phyloP scores from a whole-genome alignment of 495 filamentous ascomycete genomes.

The Immersiella caudata region DNA sequence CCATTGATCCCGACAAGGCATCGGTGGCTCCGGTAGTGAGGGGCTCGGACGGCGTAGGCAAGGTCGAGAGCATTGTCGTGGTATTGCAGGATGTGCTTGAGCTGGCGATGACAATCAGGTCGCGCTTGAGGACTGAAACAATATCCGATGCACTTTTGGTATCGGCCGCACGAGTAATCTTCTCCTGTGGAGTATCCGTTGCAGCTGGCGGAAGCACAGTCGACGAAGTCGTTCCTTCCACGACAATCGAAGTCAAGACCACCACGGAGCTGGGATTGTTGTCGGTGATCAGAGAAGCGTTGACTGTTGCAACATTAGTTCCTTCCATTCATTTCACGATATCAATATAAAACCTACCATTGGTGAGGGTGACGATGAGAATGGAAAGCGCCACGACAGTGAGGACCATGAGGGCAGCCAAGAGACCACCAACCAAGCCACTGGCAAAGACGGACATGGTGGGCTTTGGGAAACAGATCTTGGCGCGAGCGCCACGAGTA shows the following conservation, averaged over 20 bases:
- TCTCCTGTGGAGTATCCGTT: neutral
- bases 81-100: neutral
- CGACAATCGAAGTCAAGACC: neutral
- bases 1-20: neutral
- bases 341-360: neutral
- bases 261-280: neutral
- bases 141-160: neutral
- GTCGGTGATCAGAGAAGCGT: neutral
- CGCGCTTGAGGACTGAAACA: neutral
- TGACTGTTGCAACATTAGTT: neutral
- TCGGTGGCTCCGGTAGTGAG: neutral
- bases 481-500: neutral
- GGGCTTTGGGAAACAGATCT: neutral
- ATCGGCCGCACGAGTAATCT: neutral
- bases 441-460: neutral
- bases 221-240: neutral
- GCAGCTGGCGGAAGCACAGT: neutral
- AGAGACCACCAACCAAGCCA: neutral
- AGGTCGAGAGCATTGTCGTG: neutral
- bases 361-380: slow-evolving; percentile 6
- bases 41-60: neutral
- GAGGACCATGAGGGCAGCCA: neutral
- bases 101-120: neutral
- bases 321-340: neutral
- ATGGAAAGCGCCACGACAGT: neutral